Evolutionary conservation across 139 green algal genomes (phyloP).

Genomic region (Axilococcus clingmanii): DNA sequence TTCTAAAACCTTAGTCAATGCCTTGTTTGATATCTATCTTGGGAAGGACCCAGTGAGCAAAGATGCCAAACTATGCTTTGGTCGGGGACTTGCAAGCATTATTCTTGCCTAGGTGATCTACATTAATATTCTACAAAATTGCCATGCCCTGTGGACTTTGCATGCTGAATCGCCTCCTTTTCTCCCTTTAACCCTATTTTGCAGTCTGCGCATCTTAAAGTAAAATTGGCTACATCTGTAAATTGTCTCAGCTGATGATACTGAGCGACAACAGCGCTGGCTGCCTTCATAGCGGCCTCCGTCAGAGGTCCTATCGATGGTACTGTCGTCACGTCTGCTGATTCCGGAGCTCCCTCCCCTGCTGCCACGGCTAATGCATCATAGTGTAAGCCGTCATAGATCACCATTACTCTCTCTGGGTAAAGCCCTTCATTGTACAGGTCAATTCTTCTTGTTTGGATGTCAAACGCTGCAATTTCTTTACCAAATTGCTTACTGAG

Average conservation of each 20-base stretch:
- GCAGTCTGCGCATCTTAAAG: conserved; percentile 79
- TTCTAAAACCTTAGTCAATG: not conserved
- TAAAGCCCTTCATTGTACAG: conserved; percentile 68
- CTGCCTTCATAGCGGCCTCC: conserved; percentile 28
- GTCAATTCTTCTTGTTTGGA: conserved; percentile 71
- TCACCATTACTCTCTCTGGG: conserved; percentile 40
- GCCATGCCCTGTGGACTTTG: conserved; percentile 70
- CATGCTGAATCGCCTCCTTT: conserved; percentile 80
- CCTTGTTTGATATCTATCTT: conserved; percentile 5
- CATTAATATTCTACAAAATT: conserved; percentile 33
- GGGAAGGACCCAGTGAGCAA: conserved; percentile 1
- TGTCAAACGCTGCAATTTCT: conserved; percentile 91
- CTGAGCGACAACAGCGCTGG: conserved; percentile 33
- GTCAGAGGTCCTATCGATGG: conserved; percentile 3
- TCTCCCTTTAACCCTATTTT: conserved; percentile 67
- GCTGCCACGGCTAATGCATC: conserved; percentile 54
- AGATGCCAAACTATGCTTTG: conserved; percentile 2
- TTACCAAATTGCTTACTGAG: conserved; percentile 52
- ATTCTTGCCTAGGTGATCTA: not conserved
- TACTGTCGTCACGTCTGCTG: conserved; percentile 28
- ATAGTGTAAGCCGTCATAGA: conserved; percentile 75
- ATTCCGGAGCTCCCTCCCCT: conserved; percentile 54
- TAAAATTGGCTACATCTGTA: conserved; percentile 80
- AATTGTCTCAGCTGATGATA: conserved; percentile 52
- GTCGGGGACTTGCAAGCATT: not conserved